Conservation (phyloP, 2,329 filamentous ascomycete genomes). For the Cytospora paraplurivora region DNA sequence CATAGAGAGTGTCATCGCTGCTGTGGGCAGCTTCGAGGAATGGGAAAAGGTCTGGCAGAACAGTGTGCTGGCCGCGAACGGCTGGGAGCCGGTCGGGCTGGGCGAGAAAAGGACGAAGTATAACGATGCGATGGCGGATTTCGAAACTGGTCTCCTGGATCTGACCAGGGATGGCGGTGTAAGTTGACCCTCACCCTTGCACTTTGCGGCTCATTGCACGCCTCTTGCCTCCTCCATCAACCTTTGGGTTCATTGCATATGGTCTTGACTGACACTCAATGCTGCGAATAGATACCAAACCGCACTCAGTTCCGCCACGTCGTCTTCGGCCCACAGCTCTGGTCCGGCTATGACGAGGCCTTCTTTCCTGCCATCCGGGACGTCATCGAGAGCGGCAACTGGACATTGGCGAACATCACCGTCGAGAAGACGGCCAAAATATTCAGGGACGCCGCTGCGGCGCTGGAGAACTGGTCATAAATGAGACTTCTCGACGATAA, state of each 20-base stretch:
- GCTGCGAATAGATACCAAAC: constrained; percentile 67
- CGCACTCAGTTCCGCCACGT: constrained; percentile 94
- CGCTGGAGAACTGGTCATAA: constrained; percentile 22
- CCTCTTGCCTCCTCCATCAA: neutral
- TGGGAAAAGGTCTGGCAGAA: constrained; percentile 81
- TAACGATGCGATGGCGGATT: constrained; percentile 76
- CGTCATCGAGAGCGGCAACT: constrained; percentile 71
- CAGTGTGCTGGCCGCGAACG: constrained; percentile 68
- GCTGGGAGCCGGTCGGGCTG: constrained; percentile 73
- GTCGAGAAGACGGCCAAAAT: constrained; percentile 72
- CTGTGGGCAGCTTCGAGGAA: constrained; percentile 66
- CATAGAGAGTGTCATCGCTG: constrained; percentile 58
- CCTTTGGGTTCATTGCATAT: no score
- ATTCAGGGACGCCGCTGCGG: constrained; percentile 59
- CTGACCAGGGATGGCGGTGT: constrained; percentile 71
- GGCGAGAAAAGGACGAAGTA: constrained; percentile 70
- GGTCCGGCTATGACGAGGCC: constrained; percentile 68
- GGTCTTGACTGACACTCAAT: constrained; percentile 11
- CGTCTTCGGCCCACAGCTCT: constrained; percentile 80
- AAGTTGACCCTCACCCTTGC: constrained; percentile 46
- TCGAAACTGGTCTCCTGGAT: constrained; percentile 84
- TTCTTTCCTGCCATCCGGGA: constrained; percentile 87
- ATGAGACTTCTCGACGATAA: neutral
- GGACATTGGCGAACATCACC: constrained; percentile 66
- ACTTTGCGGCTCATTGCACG: neutral